Evolutionary conservation across 352 stramenopile species (phyloP).

Genomic region (Elongisporangium prolatum): DNA sequence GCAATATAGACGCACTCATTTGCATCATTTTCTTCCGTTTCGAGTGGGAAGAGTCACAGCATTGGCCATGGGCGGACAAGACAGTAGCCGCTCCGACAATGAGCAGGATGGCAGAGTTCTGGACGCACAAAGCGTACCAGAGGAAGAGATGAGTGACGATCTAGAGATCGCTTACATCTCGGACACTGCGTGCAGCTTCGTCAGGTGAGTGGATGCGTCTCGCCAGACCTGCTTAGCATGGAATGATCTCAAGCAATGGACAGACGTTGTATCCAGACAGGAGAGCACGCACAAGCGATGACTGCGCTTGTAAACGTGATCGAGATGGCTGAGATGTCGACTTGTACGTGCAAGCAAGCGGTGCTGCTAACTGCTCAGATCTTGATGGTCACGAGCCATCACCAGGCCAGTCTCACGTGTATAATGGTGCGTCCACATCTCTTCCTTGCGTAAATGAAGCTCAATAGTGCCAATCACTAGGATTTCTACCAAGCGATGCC

Average conservation of each 20-base stretch:
- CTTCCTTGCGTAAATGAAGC: not conserved
- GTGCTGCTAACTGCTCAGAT: slow-evolving; percentile 41
- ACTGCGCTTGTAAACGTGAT: slow-evolving; percentile 37
- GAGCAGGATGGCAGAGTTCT: not conserved
- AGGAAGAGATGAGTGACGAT: slow-evolving; percentile 6
- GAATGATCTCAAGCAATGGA: not conserved
- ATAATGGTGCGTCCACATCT: slow-evolving; percentile 23
- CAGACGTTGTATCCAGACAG: slow-evolving; percentile 38
- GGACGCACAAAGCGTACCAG: not conserved
- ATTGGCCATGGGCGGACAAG: slow-evolving; percentile 1
- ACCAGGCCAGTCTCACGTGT: slow-evolving; percentile 24
- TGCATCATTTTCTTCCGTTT: not conserved
- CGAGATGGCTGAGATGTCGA: slow-evolving; percentile 24
- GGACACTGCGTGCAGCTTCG: slow-evolving; percentile 18
- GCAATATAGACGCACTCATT: not conserved
- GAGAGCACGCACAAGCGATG: slow-evolving; percentile 37
- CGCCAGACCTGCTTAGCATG: not conserved
- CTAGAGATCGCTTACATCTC: slow-evolving; percentile 12
- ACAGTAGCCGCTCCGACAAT: not conserved
- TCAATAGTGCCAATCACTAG: slow-evolving; percentile 7
- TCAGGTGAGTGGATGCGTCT: slow-evolving; percentile 6
- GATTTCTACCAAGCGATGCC: slow-evolving; percentile 44
- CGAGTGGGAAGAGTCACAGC: not conserved
- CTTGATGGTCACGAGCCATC: slow-evolving; percentile 19
- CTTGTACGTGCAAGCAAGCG: slow-evolving; percentile 19